These are phyloP conservation scores for Arbutus unedo DNA, from an alignment of 148 eudicot genomes.

Conservation along the genomic window DNA sequence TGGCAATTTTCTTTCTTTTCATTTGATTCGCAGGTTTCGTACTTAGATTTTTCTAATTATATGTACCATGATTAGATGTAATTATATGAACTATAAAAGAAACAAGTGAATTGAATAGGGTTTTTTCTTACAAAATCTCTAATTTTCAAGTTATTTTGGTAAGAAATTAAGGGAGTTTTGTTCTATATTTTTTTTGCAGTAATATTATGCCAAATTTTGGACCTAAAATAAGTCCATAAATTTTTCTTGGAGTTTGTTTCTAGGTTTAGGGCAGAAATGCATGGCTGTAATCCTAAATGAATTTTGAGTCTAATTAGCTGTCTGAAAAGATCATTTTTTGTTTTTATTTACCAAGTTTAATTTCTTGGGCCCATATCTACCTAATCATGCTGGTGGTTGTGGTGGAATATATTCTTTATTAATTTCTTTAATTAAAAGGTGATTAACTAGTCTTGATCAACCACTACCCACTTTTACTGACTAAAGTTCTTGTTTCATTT, in stretches of 20 bases:
- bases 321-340: neutral
- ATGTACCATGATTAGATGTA: neutral
- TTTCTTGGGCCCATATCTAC: slow-evolving; percentile 14
- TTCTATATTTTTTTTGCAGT: neutral
- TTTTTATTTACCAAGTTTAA: neutral
- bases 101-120: neutral
- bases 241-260: neutral
- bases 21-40: neutral
- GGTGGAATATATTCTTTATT: slow-evolving; percentile 7
- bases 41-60: neutral
- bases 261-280: neutral
- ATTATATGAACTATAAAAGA: neutral
- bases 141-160: neutral
- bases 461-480: neutral
- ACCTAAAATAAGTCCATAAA: neutral
- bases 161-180: neutral
- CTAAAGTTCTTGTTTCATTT: neutral
- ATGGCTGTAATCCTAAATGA: neutral
- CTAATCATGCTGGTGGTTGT: slow-evolving; percentile 28
- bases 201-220: neutral
- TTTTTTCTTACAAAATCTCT: neutral
- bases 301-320: neutral
- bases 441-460: slow-evolving; percentile 3
- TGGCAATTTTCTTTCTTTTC: slow-evolving; percentile 4
- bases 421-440: neutral